Evolutionary conservation across 2,329 filamentous ascomycete genomes (phyloP), one percentile per base, ranked within the genome.

Genomic region (Laburnicola sp.): DNA sequence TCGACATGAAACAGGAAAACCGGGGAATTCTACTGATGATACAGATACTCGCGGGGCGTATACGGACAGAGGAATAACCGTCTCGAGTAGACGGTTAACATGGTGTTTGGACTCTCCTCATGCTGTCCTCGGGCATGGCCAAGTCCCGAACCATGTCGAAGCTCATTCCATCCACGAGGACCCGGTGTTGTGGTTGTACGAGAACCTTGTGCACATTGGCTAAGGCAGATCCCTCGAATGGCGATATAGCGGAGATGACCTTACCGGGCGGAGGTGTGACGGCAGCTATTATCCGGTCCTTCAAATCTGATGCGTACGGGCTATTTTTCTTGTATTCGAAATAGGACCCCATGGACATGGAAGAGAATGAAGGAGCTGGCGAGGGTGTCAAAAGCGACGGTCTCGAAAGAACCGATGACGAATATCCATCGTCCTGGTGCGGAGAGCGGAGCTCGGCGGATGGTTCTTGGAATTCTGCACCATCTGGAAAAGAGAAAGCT

Each of bases 121-220:
- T 35, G 30, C 39, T 38, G 25, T 50, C 45, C 10, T 54, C 60
- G 0, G 68, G 59, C 38, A 62, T 54, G 16, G 58, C 51, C 10
- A 70, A 62, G 48, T 70, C 64, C 39, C 60, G 51, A 4, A 70
- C 41, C 59, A 73, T 66, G 45, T 73, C 70, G 40, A 73, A 72
- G 0, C 67, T 65, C 60, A 71, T 62, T 41, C 70, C 70, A 37
- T 73, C 69, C 23, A 72, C 64, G 8, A 60, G 56, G 10, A 73
- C 63, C 9, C 66, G 54, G 3, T 69, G 66, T 26, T 69, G 65
- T 21, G 65, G 65, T 37, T 73, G 66, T 16, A 71, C 54, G 30
- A 64, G 58, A 1, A 70, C 59, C 41, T 72, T 60, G 44, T 71
- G 65, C 0, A 71, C 65, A 28, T 63, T 65, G 5, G 64, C 48